Evolutionary conservation across 495 filamentous ascomycete species (phyloP), one percentile per base, ranked within the genome.

Genomic region (Mytilinidion resinicola): DNA sequence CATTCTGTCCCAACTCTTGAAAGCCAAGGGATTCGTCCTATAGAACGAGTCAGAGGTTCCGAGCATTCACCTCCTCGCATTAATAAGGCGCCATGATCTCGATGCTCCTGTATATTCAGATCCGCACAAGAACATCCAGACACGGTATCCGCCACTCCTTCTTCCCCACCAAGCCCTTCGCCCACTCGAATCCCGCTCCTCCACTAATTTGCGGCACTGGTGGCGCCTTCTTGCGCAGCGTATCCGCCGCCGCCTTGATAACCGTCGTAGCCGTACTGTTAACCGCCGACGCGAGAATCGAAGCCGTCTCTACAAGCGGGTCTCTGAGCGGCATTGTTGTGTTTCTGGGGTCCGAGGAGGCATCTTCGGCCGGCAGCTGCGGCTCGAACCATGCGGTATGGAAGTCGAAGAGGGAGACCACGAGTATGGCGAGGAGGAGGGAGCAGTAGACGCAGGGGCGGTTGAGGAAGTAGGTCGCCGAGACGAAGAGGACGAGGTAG

Each of bases 361-460:
- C 59, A 6, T 49, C 19, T 21, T 53, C 44, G 57, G 19, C 30
- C 46, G 57, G 21, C 37, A 64, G 50, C 52, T 65, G 48, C 9
- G 70, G 59, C 48, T 74, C 73, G 55, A 75, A 75, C 73, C 72
- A 75, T 20, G 68, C 57, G 10, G 62, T 61, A 12, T 64, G 53
- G 66, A 75, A 75, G 63, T 75, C 73, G 67, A 74, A 72, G 58
- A 75, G 66, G 6, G 73, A 61, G 36, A 73, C 53, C 48, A 74
- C 62, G 51, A 75, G 69, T 53, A 74, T 68, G 62, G 66, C 63
- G 43, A 75, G 69, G 42, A 75, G 70, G 49, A 74, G 61, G 35
- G 67, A 69, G 67, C 73, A 75, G 67, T 75, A 75, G 35, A 75
- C 68, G 63, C 73, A 75, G 4, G 73, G 72, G 15, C 72, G 67